phyloP scores from a whole-genome alignment of 2,329 filamentous ascomycete genomes.

The Colletotrichum abscissum region DNA sequence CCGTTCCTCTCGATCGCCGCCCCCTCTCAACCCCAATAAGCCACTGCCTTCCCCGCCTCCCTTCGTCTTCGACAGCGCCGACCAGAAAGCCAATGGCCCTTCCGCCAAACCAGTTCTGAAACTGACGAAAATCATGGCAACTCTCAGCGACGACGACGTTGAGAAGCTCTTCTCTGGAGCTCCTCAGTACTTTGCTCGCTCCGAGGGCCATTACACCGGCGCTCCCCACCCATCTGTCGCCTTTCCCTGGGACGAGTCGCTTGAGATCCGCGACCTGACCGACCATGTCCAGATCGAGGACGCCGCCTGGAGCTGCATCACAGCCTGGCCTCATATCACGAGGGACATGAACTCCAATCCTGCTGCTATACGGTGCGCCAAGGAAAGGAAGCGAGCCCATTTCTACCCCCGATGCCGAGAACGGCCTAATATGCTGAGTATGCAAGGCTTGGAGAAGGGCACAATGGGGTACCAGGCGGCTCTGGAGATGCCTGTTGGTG shows the following conservation, averaged over 20 bases:
- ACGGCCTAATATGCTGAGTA: conserved; percentile 77
- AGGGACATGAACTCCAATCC: conserved; percentile 59
- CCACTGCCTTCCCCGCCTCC: conserved; percentile 66
- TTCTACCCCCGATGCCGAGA: conserved; percentile 71
- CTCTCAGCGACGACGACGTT: conserved; percentile 68
- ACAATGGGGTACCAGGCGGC: conserved; percentile 77
- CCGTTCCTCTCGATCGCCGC: conserved; percentile 38
- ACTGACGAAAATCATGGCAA: conserved; percentile 69
- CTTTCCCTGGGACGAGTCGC: conserved; percentile 74
- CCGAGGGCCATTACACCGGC: conserved; percentile 68
- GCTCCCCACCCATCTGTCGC: conserved; percentile 72
- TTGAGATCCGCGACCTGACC: conserved; percentile 71
- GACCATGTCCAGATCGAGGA: conserved; percentile 74
- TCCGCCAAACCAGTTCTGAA: conserved; percentile 59
- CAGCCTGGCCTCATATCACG: conserved; percentile 72
- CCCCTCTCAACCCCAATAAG: conserved; percentile 63
- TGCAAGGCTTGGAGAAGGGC: conserved; percentile 77
- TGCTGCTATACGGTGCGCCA: conserved; percentile 53
- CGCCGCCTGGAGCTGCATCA: conserved; percentile 71
- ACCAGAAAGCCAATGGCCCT: conserved; percentile 53
- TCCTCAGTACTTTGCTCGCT: conserved; percentile 75
- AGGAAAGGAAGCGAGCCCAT: conserved; percentile 62
- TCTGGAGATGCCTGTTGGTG: conserved; percentile 72
- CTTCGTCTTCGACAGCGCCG: conserved; percentile 49
- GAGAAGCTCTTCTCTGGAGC: conserved; percentile 81